phyloP scores from a whole-genome alignment of 805 yeast species.

The Saturnispora diversa region DNA sequence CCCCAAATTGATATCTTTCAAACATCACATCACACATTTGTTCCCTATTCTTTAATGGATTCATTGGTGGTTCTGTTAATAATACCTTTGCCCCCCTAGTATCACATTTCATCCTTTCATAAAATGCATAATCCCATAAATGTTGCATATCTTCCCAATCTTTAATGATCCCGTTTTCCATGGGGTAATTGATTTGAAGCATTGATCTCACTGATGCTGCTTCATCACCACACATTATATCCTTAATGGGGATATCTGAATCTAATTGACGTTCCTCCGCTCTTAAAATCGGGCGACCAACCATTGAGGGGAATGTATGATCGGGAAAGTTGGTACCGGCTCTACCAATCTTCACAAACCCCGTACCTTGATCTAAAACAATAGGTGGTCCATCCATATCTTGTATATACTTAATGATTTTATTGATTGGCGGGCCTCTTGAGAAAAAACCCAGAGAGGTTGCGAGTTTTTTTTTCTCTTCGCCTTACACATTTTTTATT shows the following conservation, averaged over 20 bases:
- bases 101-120: conserved; percentile 78
- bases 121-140: conserved; percentile 95
- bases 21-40: conserved; percentile 89
- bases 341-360: conserved; percentile 93
- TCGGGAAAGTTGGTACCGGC: conserved; percentile 98
- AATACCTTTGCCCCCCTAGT: conserved; percentile 69
- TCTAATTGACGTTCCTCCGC: conserved; percentile 75
- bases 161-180: conserved; percentile 96
- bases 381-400: conserved; percentile 13
- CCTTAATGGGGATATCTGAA: conserved; percentile 72
- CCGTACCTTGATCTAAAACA: conserved; percentile 99
- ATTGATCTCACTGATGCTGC: conserved; percentile 87
- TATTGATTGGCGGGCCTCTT: no score
- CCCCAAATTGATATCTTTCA: conserved; percentile 83
- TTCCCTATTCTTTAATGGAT: conserved; percentile 85
- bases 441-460: no score
- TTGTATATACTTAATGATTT: not conserved
- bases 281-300: conserved; percentile 92
- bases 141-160: conserved; percentile 99
- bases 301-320: conserved; percentile 92
- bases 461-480: no score
- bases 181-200: conserved; percentile 90
- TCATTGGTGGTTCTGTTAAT: conserved; percentile 97
- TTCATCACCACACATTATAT: conserved; percentile 96
- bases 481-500: no score